These are phyloP conservation scores for Oryza punctata DNA, from an alignment of 176 grass and related monocot species.

Conservation along the genomic window DNA sequence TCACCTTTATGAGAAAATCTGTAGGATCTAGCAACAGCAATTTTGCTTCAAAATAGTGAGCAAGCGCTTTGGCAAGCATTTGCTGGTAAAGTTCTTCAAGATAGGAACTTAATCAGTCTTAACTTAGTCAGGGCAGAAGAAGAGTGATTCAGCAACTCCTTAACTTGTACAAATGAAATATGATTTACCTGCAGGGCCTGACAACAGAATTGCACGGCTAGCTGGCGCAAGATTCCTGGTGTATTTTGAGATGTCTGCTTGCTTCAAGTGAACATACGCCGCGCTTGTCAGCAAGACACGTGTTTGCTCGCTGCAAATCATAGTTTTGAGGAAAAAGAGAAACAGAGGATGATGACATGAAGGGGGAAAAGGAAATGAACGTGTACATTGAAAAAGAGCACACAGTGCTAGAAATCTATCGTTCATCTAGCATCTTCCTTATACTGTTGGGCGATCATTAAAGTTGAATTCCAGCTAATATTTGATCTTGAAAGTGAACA, in stretches of 20 bases:
- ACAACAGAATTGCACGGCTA: conserved; percentile 83
- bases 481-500: background rate
- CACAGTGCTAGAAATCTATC: background rate
- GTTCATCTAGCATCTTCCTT: background rate
- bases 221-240: conserved; percentile 92
- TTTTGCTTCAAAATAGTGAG: conserved; percentile 85
- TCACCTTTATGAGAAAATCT: conserved; percentile 88
- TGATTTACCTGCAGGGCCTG: conserved; percentile 83
- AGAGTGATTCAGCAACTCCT: background rate
- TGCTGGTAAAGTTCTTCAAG: conserved; percentile 96
- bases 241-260: conserved; percentile 81
- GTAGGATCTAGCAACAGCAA: conserved; percentile 85
- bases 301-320: conserved; percentile 76
- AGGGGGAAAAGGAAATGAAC: background rate
- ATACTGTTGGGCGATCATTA: background rate
- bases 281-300: conserved; percentile 87
- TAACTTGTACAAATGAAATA: background rate
- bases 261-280: conserved; percentile 92
- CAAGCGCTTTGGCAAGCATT: conserved; percentile 91
- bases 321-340: background rate
- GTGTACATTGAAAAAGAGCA: background rate
- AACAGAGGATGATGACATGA: background rate
- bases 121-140: conserved; percentile 30
- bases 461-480: background rate
- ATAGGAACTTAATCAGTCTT: conserved; percentile 16